Evolutionary conservation across 106 monocot species (phyloP).

Genomic region (Dactylorhiza incarnata): DNA sequence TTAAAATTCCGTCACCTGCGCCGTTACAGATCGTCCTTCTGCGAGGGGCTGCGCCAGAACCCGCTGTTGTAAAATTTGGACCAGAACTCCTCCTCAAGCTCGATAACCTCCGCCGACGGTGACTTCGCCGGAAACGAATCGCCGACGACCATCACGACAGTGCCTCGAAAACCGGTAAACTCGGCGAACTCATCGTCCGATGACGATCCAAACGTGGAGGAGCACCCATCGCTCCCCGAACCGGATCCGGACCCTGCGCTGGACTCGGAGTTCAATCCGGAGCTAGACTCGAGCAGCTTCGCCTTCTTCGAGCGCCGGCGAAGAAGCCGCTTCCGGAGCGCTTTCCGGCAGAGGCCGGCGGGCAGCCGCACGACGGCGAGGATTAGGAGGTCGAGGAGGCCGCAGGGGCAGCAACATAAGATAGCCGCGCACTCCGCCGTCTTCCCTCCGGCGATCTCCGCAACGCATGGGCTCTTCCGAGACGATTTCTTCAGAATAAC

Average conservation of each 20-base stretch:
- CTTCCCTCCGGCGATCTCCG: slow-evolving; percentile 24
- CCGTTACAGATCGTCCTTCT: slow-evolving; percentile 8
- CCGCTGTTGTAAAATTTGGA: slow-evolving; percentile 47
- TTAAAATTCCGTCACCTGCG: too few species aligned
- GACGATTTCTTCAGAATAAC: neutral
- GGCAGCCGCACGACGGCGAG: slow-evolving; percentile 39
- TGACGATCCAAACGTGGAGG: slow-evolving; percentile 25
- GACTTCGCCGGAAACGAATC: slow-evolving; percentile 15
- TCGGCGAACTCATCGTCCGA: slow-evolving; percentile 23
- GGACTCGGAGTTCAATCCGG: neutral
- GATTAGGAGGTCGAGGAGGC: slow-evolving; percentile 30
- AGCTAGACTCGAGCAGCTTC: neutral
- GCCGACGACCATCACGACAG: neutral
- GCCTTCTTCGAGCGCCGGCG: neutral
- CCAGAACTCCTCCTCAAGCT: slow-evolving; percentile 69
- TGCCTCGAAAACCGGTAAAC: neutral
- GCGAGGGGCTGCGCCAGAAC: slow-evolving; percentile 79
- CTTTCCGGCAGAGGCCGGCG: slow-evolving; percentile 31
- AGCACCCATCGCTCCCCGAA: slow-evolving; percentile 3
- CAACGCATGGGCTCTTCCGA: neutral
- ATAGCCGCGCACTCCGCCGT: slow-evolving; percentile 62
- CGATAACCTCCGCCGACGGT: slow-evolving; percentile 23
- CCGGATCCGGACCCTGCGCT: neutral
- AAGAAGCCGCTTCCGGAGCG: neutral
- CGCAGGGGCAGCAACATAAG: slow-evolving; percentile 59